These are phyloP conservation scores for Neonectria magnoliae DNA, from an alignment of 2,329 filamentous ascomycete species.

Conservation along the genomic window DNA sequence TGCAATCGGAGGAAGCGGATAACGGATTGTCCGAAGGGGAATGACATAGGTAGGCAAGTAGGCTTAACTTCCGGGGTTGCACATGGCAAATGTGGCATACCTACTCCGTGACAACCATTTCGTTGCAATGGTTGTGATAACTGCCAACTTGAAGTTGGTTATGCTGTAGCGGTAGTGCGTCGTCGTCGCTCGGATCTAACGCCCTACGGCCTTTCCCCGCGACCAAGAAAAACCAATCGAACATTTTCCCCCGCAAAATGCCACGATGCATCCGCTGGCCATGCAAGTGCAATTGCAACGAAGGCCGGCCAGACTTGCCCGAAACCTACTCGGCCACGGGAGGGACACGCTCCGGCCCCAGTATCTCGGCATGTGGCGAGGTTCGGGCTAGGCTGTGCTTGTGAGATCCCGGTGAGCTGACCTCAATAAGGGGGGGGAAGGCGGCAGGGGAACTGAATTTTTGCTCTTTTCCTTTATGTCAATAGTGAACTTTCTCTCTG, in stretches of 20 bases:
- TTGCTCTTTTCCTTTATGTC: background rate
- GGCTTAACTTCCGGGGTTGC: background rate
- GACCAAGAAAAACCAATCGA: background rate
- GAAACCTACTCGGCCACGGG: constrained; percentile 3
- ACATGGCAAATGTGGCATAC: background rate
- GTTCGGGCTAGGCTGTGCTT: constrained; percentile 9
- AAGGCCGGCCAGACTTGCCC: background rate
- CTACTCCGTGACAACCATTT: no score
- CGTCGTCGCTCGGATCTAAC: background rate
- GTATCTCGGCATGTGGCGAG: constrained; percentile 12
- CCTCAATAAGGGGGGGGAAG: background rate
- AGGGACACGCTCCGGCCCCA: constrained; percentile 11
- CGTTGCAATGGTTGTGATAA: no score
- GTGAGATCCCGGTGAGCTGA: background rate
- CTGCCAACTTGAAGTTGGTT: no score
- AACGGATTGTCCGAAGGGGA: background rate
- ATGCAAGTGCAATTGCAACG: background rate
- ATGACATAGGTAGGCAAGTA: background rate
- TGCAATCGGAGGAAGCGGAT: background rate
- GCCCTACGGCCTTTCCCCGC: background rate
- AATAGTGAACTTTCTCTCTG: background rate
- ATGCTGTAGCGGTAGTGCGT: no score
- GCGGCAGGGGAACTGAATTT: background rate
- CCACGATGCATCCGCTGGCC: background rate
- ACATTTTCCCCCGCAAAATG: background rate